Base-by-base conservation (phyloP, 2,329 filamentous ascomycete genomes). In the Berkeleyomyces rouxiae region DNA sequence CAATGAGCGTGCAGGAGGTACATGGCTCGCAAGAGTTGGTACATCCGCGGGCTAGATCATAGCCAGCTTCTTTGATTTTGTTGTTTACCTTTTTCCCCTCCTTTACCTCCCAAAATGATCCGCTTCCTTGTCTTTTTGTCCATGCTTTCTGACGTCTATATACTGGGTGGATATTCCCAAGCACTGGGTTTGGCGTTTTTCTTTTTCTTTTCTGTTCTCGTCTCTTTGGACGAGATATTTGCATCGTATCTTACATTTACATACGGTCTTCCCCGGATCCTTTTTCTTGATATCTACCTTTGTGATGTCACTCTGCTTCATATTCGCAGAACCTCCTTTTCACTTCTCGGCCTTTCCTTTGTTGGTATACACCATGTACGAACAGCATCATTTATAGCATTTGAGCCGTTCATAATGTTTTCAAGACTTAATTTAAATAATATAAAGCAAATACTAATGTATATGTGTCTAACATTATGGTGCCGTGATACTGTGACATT, bases 21-120 rank as follows among this genome's bases (percentile, higher is more conserved):
- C 59, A 39, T 0, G 63, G 63, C 10, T 62, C 53, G 16, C 59
- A 58, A 9, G 63, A 64, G 23, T 13, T 64, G 43, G 46, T 64
- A 37, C 63, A 64, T 46, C 63, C 63, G n/a, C 44, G 63, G 37
- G 60, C 57, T 13, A 60, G 36, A 55, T 40, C 33, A 46, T 58
- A 61, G 51, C 3, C 44, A n/a, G 9, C 10, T 44, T 57, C 4
- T 33, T 53, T 49, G 44, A 3, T 44, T 42, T 40, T 46, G 23
- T 43, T 7, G 49, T 59, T 16, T 39, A 10, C 10, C 51, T n/a
- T 6, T 55, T 62, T 36, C 13, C 42, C 44, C 31, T 47, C 7
- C 37, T 58, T 40, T 49, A 16, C 23, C 23, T 7, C 31, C n/a
- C 58, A 59, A 44, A 59, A 44, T 42, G 31, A 4, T 44, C 37